Evolutionary conservation across 441 rosid species (phyloP), one percentile per base, ranked within the genome.

Genomic region (Pelargonium fulgidum): DNA sequence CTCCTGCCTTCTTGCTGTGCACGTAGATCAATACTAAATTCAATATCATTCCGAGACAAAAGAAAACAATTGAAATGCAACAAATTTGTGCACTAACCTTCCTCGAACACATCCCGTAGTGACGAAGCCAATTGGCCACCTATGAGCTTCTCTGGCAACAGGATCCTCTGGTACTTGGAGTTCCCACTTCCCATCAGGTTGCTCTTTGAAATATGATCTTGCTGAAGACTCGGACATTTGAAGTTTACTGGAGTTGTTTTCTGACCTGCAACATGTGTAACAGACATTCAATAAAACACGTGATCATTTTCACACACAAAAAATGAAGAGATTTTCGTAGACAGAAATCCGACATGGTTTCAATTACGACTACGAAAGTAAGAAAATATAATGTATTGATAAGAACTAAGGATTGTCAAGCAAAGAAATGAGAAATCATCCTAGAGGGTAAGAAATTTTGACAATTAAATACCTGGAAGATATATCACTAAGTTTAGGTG

Each of bases 41-140:
- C 59, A 10, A 6, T 69, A 41, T 65, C 65, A 59, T 70, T 33
- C 50, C 39, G 17, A 19, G 11, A 59, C 62, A 45, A 19, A 14
- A 19, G 14, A 47, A 65, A 65, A 12, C 13, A 20, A 24, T 45
- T 29, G 56, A n/a, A 10, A 63, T 48, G 63, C 64, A 17, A 14
- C 20, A 39, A 54, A 78, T n/a, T 65, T 50, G 70, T 56, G 64
- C 39, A 67, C 87, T 73, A 72, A 91, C 99, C 95, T 91, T 68
- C 99, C 96, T 68, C 81, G 80, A 47, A 89, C 86, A 67, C 87
- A 87, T 58, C 97, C 97, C 42, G 95, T 79, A 12, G 96, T 88
- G 26, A 89, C 84, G 71, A 93, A 93, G 70, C 99, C 99, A 12
- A 93, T 79, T 29, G 96, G 93, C 85, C 85, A 86, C 68, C 92